Base-by-base conservation (phyloP, 768 basidiomycete species). In the Hortiboletus campestris region DNA sequence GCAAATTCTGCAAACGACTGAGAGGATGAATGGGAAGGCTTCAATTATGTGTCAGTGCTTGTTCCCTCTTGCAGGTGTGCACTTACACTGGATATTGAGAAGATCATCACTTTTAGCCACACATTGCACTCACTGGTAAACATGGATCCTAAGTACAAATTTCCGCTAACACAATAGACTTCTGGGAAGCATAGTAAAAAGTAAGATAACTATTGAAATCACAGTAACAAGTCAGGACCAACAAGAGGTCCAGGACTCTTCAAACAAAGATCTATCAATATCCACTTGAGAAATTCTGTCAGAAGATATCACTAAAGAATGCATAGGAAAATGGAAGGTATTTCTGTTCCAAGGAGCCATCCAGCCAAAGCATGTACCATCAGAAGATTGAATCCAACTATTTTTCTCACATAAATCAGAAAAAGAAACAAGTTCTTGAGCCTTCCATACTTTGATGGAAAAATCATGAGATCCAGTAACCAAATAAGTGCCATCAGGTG, bases 311-410 rank as follows among this genome's bases (percentile, higher is more conserved):
- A 25, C 25, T 25, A 25, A 25, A 25, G 25, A 25, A 25, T 46
- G 36, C 0, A 34, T 11, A 7, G 51, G 48, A 28, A 53, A 22
- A 43, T 53, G 28, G 10, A 40, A 44, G 9, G 2, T 11, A 40
- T 38, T 10, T 4, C 46, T 56, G 31, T 42, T 46, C 57, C 57
- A 59, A 43, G 57, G 48, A 34, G 54, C 28, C 28, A 56, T 11
- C 56, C 56, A 55, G 8, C 48, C 39, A 55, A 31, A 55, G 16
- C 6, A 38, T 4, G 16, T 5, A 31, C 41, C 47, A 54, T 42
- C 6, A 39, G 45, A 56, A 25, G 45, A 57, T 19, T 51, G 46
- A 28, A 59, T 46, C 59, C 51, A 60, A 17, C 59, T 22, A 53
- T 53, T 20, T 2, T 35, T 5, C 2, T 40, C 10, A 41, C 11